Conservation (phyloP, 306 rosid species). For the Cucurbita argyrosperma region DNA sequence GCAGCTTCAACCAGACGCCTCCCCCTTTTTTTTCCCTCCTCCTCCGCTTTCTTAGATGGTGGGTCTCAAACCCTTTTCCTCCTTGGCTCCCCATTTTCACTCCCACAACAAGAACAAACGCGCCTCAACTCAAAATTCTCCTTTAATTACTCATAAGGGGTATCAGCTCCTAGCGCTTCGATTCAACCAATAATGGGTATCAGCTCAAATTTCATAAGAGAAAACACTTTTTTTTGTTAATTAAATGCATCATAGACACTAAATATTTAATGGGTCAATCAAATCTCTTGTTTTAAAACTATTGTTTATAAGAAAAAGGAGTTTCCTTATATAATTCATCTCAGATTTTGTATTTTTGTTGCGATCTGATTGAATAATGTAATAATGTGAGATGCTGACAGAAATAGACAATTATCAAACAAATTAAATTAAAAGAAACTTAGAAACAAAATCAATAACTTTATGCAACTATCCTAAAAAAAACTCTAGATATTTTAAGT, state of each 20-base stretch:
- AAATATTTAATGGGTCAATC: background rate
- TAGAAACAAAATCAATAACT: background rate
- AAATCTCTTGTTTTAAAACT: background rate
- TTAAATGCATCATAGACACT: background rate
- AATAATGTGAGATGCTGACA: background rate
- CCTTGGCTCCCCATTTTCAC: background rate
- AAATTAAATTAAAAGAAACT: background rate
- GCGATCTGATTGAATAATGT: background rate
- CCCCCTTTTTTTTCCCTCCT: background rate
- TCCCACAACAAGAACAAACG: background rate
- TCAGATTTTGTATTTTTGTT: background rate
- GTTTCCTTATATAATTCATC: background rate
- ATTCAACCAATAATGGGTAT: background rate
- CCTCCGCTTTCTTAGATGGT: background rate
- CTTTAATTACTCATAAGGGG: background rate
- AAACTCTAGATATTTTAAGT: background rate
- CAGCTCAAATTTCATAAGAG: background rate
- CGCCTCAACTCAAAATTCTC: background rate
- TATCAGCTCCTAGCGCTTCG: background rate
- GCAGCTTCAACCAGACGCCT: slow-evolving; percentile 3
- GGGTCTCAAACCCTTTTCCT: background rate
- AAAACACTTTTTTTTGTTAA: background rate
- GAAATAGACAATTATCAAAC: background rate
- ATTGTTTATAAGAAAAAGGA: background rate
- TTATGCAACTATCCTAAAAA: background rate